Percentiles rank a stretch among this genome's conserved stretches.
Conservation (phyloP, 192 early-diverging fungal species). For the Coemansia javaensis region DNA sequence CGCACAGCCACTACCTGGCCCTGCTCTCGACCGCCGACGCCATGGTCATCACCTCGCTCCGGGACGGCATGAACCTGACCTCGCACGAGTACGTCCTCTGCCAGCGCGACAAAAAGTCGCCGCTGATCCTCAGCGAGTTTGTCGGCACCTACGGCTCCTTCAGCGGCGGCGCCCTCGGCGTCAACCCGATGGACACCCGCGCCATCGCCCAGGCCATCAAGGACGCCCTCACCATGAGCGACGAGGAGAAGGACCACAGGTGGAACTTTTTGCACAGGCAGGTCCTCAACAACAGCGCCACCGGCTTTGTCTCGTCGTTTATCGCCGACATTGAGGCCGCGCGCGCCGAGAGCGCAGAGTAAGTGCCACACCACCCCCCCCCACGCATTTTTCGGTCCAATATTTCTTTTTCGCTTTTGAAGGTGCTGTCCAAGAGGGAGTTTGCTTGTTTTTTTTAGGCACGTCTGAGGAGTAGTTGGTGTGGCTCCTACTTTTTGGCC, state of each 20-base stretch:
- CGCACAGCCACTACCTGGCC: slow-evolving; percentile 85
- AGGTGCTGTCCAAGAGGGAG: too few relatives aligned
- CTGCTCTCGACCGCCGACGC: slow-evolving; percentile 83
- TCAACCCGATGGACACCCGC: slow-evolving; percentile 96
- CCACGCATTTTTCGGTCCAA: too few relatives aligned
- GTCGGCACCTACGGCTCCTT: slow-evolving; percentile 91
- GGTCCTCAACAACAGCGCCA: slow-evolving; percentile 64
- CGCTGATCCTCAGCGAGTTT: slow-evolving; percentile 94
- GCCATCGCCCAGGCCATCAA: slow-evolving; percentile 87
- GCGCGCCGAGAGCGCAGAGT: slow-evolving; percentile 1
- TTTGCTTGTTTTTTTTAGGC: background rate
- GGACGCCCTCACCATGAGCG: slow-evolving; percentile 75
- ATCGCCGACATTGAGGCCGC: slow-evolving; percentile 33
- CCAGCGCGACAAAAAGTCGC: slow-evolving; percentile 75
- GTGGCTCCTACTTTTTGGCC: slow-evolving; percentile 23
- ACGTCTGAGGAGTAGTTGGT: too few relatives aligned
- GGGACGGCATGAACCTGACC: slow-evolving; percentile 98
- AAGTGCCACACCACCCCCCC: background rate
- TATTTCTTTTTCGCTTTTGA: slow-evolving; percentile 1
- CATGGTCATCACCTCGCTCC: slow-evolving; percentile 82
- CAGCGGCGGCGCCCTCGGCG: slow-evolving; percentile 72
- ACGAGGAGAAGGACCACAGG: slow-evolving; percentile 69
- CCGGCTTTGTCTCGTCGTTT: slow-evolving; percentile 64
- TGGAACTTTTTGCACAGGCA: slow-evolving; percentile 72
- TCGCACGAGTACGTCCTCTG: slow-evolving; percentile 92